A percentile compares a stretch with the other conserved stretches of the same genome.
Evolutionary conservation across 495 filamentous ascomycete species (phyloP).

Genomic region (Aspergillus panamensis): DNA sequence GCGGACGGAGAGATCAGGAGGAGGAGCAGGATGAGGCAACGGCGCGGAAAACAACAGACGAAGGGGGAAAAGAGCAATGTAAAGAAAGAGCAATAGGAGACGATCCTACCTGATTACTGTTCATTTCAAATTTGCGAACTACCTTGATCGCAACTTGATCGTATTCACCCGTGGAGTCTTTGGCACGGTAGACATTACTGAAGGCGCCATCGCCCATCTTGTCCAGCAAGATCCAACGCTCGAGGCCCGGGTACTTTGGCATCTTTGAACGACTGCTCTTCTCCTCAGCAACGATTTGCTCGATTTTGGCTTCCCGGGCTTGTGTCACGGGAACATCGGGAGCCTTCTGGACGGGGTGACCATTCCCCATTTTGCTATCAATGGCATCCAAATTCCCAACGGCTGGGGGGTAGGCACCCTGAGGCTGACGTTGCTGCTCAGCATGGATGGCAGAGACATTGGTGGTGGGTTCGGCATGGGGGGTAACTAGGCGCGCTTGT

Average conservation of each 20-base stretch:
- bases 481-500: conserved; percentile 72
- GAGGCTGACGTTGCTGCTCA: conserved; percentile 55
- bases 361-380: conserved; percentile 49
- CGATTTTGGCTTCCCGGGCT: conserved; percentile 56
- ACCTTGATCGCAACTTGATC: conserved; percentile 96
- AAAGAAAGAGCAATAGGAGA: conserved; percentile 19
- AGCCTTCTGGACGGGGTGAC: conserved; percentile 50
- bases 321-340: conserved; percentile 40
- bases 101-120: conserved; percentile 80
- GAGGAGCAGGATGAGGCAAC: conserved; percentile 13
- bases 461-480: conserved; percentile 63
- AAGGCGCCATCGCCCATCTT: conserved; percentile 99
- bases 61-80: conserved; percentile 14
- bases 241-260: conserved; percentile 86
- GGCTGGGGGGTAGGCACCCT: conserved; percentile 47
- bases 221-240: conserved; percentile 83
- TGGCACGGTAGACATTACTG: conserved; percentile 94
- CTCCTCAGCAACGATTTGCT: conserved; percentile 87
- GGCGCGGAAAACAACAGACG: conserved; percentile 21
- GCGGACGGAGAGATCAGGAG: not conserved
- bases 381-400: conserved; percentile 56
- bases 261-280: conserved; percentile 77
- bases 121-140: conserved; percentile 98
- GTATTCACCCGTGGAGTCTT: conserved; percentile 62
- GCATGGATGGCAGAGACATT: conserved; percentile 65